Percentiles rank a stretch among this genome's conserved stretches.
Evolutionary conservation across 2,329 filamentous ascomycete genomes (phyloP).

Genomic region (Sporothrix globosa): DNA sequence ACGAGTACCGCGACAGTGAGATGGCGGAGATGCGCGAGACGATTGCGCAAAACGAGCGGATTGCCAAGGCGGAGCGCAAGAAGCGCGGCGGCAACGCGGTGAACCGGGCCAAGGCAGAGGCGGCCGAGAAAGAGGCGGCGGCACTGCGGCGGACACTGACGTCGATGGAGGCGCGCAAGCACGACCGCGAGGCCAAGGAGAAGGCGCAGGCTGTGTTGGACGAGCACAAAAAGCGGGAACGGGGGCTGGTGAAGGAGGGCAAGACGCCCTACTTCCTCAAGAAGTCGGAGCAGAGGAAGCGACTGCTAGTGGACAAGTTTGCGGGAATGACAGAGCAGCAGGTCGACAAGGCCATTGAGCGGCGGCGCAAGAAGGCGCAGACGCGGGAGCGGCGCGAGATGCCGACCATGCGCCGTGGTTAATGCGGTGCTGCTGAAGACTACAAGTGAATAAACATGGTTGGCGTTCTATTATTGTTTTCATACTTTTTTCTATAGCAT

Average conservation of each 20-base stretch:
- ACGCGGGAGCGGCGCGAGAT: constrained; percentile 81
- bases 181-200: constrained; percentile 70
- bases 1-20: constrained; percentile 83
- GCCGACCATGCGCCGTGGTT: constrained; percentile 50
- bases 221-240: constrained; percentile 80
- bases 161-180: constrained; percentile 77
- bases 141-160: constrained; percentile 71
- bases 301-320: constrained; percentile 77
- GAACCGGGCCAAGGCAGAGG: constrained; percentile 21
- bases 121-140: constrained; percentile 57
- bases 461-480: background rate
- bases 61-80: constrained; percentile 33
- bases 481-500: constrained; percentile 7
- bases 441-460: background rate
- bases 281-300: constrained; percentile 87
- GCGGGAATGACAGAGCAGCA: constrained; percentile 82
- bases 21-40: constrained; percentile 72
- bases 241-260: constrained; percentile 80
- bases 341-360: constrained; percentile 81
- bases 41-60: constrained; percentile 63
- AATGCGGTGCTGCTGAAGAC: background rate
- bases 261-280: constrained; percentile 95
- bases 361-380: constrained; percentile 85
- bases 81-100: constrained; percentile 43
- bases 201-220: constrained; percentile 69